Conservation (phyloP, 228 moss, liverwort and hornwort genomes). For the Sphagnum magellanicum region DNA sequence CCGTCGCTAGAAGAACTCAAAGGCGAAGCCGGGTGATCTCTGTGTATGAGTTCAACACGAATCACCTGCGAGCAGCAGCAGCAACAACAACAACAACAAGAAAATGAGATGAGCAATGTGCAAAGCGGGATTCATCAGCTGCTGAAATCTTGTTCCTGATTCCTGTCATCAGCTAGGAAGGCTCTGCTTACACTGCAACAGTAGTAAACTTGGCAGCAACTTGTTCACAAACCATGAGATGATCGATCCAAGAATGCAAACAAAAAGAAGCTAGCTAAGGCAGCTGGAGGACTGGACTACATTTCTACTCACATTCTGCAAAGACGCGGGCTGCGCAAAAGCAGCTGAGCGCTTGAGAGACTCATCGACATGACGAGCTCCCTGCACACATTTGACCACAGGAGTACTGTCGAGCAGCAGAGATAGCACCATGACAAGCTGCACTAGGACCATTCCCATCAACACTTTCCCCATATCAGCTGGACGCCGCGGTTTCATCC, state of each 20-base stretch:
- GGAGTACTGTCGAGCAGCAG: too few relatives aligned
- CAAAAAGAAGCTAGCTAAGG: neutral
- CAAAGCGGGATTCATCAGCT: neutral
- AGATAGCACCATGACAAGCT: too few relatives aligned
- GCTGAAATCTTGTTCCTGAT: neutral
- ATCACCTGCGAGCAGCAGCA: neutral
- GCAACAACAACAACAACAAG: neutral
- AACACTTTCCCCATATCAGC: too few relatives aligned
- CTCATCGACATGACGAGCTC: too few relatives aligned
- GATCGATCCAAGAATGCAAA: neutral
- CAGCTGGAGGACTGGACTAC: neutral
- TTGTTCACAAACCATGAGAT: neutral
- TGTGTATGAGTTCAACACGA: conserved; percentile 9
- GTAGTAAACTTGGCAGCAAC: too few relatives aligned
- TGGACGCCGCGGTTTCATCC: too few relatives aligned
- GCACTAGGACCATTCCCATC: too few relatives aligned
- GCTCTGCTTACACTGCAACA: too few relatives aligned
- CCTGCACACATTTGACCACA: too few relatives aligned
- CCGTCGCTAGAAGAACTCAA: conserved; percentile 5
- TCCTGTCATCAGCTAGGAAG: neutral
- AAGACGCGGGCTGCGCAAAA: too few relatives aligned
- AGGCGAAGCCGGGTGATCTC: conserved; percentile 17
- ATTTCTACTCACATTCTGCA: neutral
- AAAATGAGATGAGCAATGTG: too few relatives aligned
- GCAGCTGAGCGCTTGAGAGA: too few relatives aligned